These are phyloP conservation scores for Irpex lacteus DNA, from an alignment of 1,284 basidiomycete species.

Conservation along the genomic window DNA sequence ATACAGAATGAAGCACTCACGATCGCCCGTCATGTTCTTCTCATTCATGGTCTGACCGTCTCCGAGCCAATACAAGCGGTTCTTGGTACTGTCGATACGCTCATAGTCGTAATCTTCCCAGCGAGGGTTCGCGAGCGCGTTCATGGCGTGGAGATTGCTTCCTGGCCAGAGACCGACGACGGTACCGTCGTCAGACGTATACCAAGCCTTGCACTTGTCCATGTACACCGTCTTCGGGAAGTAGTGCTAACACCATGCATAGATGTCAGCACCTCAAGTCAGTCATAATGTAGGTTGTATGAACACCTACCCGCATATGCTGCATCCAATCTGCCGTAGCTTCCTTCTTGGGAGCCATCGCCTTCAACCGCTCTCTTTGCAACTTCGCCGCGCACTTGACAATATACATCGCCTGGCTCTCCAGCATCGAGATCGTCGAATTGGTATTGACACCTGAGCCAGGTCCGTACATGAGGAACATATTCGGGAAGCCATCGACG, in stretches of 20 bases:
- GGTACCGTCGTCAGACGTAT: conserved; percentile 59
- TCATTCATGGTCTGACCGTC: conserved; percentile 49
- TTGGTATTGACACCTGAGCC: conserved; percentile 52
- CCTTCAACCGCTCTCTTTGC: conserved; percentile 57
- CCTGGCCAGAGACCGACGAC: conserved; percentile 59
- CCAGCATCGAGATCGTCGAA: conserved; percentile 49
- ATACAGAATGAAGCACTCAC: conserved; percentile 33
- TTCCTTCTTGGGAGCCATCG: conserved; percentile 51
- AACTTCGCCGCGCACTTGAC: conserved; percentile 51
- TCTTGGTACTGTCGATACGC: conserved; percentile 37
- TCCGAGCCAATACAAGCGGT: conserved; percentile 57
- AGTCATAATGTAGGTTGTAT: background rate
- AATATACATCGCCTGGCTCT: conserved; percentile 53
- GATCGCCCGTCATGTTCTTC: conserved; percentile 39
- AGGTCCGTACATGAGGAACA: conserved; percentile 54
- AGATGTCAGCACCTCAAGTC: background rate
- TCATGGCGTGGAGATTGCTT: conserved; percentile 49
- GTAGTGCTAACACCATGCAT: conserved; percentile 29
- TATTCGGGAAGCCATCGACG: conserved; percentile 61
- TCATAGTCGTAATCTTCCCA: conserved; percentile 67
- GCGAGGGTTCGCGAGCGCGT: conserved; percentile 47
- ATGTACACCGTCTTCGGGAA: conserved; percentile 59
- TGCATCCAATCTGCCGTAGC: conserved; percentile 43
- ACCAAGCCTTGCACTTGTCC: conserved; percentile 63
- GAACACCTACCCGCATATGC: conserved; percentile 43